A percentile compares a stretch with the other conserved stretches of the same genome.
Conservation (phyloP, 129 eudicot species). For the Erigeron canadensis region DNA sequence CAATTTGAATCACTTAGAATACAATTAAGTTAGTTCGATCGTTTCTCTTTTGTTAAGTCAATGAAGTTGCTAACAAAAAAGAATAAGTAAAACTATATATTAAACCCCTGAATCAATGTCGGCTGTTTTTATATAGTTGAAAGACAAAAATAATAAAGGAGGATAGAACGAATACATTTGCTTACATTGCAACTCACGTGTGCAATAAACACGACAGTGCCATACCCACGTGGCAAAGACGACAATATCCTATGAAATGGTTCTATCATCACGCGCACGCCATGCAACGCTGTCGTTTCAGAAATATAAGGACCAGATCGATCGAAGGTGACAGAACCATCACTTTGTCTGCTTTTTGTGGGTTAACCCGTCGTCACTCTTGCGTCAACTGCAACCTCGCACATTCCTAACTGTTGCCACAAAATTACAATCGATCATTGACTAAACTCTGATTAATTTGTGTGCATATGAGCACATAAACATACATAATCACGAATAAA, state of each 20-base stretch:
- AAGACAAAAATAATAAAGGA: neutral
- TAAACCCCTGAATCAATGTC: neutral
- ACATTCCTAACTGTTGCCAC: too few relatives aligned
- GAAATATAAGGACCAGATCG: conserved; percentile 13
- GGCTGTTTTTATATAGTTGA: neutral
- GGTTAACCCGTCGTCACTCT: conserved; percentile 21
- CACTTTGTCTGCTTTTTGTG: conserved; percentile 14
- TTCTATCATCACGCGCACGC: conserved; percentile 31
- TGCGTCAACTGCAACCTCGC: conserved; percentile 32
- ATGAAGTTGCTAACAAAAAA: neutral
- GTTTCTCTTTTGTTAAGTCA: neutral
- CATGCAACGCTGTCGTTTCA: conserved; percentile 29
- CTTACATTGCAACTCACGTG: conserved; percentile 33
- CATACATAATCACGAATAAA: too few relatives aligned
- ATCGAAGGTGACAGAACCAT: conserved; percentile 21
- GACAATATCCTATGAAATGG: conserved; percentile 25
- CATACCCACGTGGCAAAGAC: conserved; percentile 27
- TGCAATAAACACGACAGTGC: conserved; percentile 27
- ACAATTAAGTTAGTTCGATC: neutral
- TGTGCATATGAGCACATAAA: too few relatives aligned
- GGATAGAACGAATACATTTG: neutral
- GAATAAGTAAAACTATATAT: neutral
- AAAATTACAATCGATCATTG: too few relatives aligned
- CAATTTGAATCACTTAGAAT: neutral
- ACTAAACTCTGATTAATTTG: too few relatives aligned